phyloP scores from a whole-genome alignment of 352 stramenopile genomes.

The Phytophthora vignae region DNA sequence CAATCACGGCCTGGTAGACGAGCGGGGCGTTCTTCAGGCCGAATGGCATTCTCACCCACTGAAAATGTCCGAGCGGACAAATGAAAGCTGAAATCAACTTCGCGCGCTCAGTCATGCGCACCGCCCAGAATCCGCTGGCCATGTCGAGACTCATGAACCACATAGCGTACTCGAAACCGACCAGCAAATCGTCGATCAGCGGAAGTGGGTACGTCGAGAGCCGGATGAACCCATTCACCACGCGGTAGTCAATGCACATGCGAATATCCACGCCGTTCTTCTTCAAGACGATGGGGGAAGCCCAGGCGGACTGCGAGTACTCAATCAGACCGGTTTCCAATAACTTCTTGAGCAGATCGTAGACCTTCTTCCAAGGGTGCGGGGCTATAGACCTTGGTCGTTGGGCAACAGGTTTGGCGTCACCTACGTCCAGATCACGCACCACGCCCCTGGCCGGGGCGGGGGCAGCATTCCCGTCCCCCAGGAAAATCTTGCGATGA shows the following conservation, averaged over 20 bases:
- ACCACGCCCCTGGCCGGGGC: conserved; percentile 1
- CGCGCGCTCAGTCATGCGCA: not conserved
- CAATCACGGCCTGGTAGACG: not conserved
- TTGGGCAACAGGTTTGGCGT: not conserved
- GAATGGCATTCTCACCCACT: conserved; percentile 8
- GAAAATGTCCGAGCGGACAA: conserved; percentile 5
- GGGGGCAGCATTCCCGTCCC: conserved; percentile 12
- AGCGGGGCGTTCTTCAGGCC: conserved; percentile 1
- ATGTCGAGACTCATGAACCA: conserved; percentile 6
- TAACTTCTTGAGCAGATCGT: not conserved
- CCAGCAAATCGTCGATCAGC: conserved; percentile 6
- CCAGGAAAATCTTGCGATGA: conserved; percentile 8
- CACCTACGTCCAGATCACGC: conserved; percentile 3
- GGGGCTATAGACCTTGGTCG: not conserved
- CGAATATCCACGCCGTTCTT: conserved; percentile 9
- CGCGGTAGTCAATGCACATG: conserved; percentile 9
- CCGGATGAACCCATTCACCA: conserved; percentile 3
- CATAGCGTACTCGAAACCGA: not conserved
- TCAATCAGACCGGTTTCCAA: not conserved
- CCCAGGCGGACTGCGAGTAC: not conserved
- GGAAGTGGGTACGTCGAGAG: conserved; percentile 3
- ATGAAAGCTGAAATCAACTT: conserved; percentile 6
- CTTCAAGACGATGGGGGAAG: conserved; percentile 4
- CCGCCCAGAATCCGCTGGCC: conserved; percentile 3
- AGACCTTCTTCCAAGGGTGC: not conserved